Evolutionary conservation across 148 eudicot genomes (phyloP), one percentile per base, ranked within the genome.

Genomic region (Persicaria tinctoria): DNA sequence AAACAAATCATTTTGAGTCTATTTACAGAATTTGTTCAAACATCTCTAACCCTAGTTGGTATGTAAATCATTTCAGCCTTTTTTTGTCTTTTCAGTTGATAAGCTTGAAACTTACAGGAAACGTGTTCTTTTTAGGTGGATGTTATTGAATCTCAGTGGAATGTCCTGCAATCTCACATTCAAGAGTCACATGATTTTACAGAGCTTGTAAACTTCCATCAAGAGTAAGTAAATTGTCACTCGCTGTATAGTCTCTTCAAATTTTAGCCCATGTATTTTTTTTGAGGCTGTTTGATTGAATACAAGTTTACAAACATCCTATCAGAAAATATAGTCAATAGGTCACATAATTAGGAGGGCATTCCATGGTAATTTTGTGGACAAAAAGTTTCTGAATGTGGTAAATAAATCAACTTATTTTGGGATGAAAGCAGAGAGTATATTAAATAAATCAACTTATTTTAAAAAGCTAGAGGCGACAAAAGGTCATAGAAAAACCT

Each of bases 121-220:
- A 12, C 14, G 3, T 68, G 32, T 56, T 11, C 53, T 79, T 70
- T 82, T 46, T 79, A 93, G 97, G 96, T 95, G 82, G 98, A 95
- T 76, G 98, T 95, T 76, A 95, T 95, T 81, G 98, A 95, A 86
- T 95, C 98, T 53, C 98, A 95, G 75, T 95, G 98, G 98, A 95
- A 92, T 70, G 80, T 95, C 69, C 82, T 95, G 85, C 96, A 92
- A 83, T 78, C 88, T 63, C 97, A 83, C 84, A 89, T 95, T 73
- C 93, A 90, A 78, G 89, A 90, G 78, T 92, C 98, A 53, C 92
- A 74, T 79, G 98, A 95, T 87, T 95, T 95, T 81, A 95, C 98
- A 45, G 92, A 90, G 74, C 86, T 95, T 47, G 98, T 89, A 80
- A 89, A 87, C 81, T 95, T 87, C 78, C 97, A 95, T 84, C 97